Evolutionary conservation across 345 rosid genomes (phyloP).

Genomic region (Angophora floribunda): DNA sequence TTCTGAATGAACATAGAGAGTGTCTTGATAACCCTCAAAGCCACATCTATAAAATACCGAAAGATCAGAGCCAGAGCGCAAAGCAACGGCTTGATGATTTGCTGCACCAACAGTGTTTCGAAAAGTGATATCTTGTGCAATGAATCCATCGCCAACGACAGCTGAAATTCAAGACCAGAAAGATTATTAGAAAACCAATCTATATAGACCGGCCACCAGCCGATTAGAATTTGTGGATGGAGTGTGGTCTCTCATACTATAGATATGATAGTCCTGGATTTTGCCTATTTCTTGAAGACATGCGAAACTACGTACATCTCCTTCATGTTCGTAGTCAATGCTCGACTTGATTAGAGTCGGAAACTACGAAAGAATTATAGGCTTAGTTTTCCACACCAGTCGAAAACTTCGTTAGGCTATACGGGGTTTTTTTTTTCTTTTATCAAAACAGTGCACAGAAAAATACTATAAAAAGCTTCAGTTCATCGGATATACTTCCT

Average conservation of each 20-base stretch:
- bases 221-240: neutral
- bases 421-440: neutral
- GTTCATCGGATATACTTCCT: neutral
- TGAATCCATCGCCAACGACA: neutral
- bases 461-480: too few species aligned
- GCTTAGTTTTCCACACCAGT: neutral
- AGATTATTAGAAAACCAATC: neutral
- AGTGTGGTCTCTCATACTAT: neutral
- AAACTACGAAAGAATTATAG: neutral
- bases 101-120: neutral
- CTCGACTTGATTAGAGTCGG: neutral
- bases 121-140: neutral
- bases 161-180: neutral
- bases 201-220: neutral
- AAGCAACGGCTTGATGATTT: constrained; percentile 62
- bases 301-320: neutral
- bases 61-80: constrained; percentile 61
- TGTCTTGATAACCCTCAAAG: constrained; percentile 63
- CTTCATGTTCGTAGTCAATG: neutral
- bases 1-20: constrained; percentile 59
- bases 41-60: constrained; percentile 55
- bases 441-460: neutral
- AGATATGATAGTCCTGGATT: neutral
- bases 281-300: neutral
- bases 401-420: neutral